Evolutionary conservation across 2,329 filamentous ascomycete species (phyloP).

Genomic region (Curvularia hawaiiensis): DNA sequence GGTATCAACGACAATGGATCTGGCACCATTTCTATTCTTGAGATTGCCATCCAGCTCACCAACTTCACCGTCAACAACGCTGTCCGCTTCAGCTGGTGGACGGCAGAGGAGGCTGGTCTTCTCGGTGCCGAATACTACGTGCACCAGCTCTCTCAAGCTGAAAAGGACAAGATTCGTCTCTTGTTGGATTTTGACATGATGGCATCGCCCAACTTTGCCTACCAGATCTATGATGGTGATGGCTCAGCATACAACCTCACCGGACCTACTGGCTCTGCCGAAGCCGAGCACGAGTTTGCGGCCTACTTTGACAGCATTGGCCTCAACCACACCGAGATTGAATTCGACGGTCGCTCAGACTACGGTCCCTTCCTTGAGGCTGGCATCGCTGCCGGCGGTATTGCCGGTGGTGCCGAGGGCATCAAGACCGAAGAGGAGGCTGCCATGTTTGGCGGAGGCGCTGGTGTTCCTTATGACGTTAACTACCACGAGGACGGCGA

Average conservation of each 20-base stretch:
- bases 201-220: slow-evolving; percentile 64
- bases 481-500: slow-evolving; percentile 48
- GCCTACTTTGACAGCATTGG: slow-evolving; percentile 40
- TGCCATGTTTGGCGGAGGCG: slow-evolving; percentile 70
- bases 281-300: slow-evolving; percentile 66
- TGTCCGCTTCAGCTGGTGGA: slow-evolving; percentile 70
- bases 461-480: slow-evolving; percentile 36
- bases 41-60: slow-evolving; percentile 65
- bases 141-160: slow-evolving; percentile 52
- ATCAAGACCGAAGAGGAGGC: slow-evolving; percentile 73
- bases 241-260: slow-evolving; percentile 59
- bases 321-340: slow-evolving; percentile 64
- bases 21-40: slow-evolving; percentile 65
- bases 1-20: slow-evolving; percentile 82
- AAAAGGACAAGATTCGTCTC: slow-evolving; percentile 65
- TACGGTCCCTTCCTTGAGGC: slow-evolving; percentile 77
- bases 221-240: slow-evolving; percentile 63
- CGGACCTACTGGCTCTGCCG: slow-evolving; percentile 67
- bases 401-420: slow-evolving; percentile 78
- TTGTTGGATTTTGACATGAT: slow-evolving; percentile 79
- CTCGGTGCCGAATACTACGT: slow-evolving; percentile 66
- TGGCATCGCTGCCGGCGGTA: slow-evolving; percentile 75
- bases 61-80: slow-evolving; percentile 73
- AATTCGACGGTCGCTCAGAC: slow-evolving; percentile 80
- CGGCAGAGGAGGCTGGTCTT: slow-evolving; percentile 67